Evolutionary conservation across 345 rosid genomes (phyloP), one percentile per base, ranked within the genome.

Genomic region (Pelargonium nanum): DNA sequence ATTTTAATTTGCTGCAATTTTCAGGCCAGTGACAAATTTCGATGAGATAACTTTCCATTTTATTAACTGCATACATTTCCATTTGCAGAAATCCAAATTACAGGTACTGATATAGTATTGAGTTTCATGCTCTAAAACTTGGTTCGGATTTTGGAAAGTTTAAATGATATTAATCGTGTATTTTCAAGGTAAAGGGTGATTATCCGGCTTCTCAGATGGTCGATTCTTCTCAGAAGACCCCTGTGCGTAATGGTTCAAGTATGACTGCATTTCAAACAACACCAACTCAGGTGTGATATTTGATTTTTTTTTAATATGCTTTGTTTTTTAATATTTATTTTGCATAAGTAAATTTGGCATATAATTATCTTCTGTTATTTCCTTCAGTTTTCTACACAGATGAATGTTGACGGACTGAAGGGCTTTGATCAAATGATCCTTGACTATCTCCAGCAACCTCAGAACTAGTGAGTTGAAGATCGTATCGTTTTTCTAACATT

Each of bases 1-100:
- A 19, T 22, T 45, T n/a, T 55, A 15, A 32, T 68, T 24, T 55
- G 40, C 60, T 68, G 53, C 53, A 3, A 19, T 64, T 51, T 75
- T 58, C 85, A 92, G 98, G 79, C 95, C 91, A 0, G 77, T 92
- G 34, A 63, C 60, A 50, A 85, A 84, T 72, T 89, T 79, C 26
- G 89, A 92, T 64, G 98, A 92, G 80, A 75, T 92, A 53, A 82
- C 95, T 24, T 89, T 79, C 73, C 98, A 92, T 81, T 87, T 79
- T 51, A 76, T 92, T 45, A 95, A 92, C 65, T 89, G 96, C 80
- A 81, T 92, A 56, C 78, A 89, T 60, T 80, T 78, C 55, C 76
- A 79, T 62, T 58, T 84, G 44, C 83, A 70, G 74, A 83, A 76
- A 70, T 77, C 88, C 62, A 87, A 75, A 54, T 58, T 74, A 24